Percentiles rank a stretch among this genome's conserved stretches.
phyloP scores from a whole-genome alignment of 2,329 filamentous ascomycete genomes.

The Albophoma yamanashiensis region DNA sequence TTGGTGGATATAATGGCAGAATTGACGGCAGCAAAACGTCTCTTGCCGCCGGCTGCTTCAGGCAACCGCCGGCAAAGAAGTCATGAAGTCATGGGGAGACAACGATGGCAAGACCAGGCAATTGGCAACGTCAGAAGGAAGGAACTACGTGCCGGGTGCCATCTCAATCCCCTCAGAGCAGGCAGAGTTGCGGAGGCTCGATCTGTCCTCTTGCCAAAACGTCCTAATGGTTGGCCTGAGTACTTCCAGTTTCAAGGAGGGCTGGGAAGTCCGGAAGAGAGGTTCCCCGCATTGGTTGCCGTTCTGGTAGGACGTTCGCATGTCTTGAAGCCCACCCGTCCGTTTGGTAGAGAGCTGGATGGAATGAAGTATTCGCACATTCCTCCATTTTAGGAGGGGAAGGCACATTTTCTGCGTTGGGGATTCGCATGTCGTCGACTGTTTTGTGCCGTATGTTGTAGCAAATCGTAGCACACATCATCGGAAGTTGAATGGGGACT shows the following conservation, averaged over 20 bases:
- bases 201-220: background rate
- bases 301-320: background rate
- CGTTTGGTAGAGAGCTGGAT: too few relatives aligned
- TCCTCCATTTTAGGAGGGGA: background rate
- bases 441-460: background rate
- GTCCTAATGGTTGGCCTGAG: background rate
- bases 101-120: background rate
- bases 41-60: background rate
- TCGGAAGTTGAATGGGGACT: too few relatives aligned
- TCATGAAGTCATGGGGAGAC: background rate
- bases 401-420: background rate
- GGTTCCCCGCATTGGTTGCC: background rate
- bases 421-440: background rate
- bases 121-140: background rate
- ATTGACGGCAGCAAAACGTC: background rate
- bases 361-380: too few relatives aligned
- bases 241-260: background rate
- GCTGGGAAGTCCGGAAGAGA: background rate
- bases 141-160: background rate
- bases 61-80: background rate
- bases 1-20: background rate
- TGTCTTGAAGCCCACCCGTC: background rate
- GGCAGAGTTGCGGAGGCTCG: background rate
- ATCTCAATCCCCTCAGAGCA: background rate
- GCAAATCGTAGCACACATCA: background rate